Conservation (phyloP, 2,329 filamentous ascomycete species). For the Camillea tinctor region DNA sequence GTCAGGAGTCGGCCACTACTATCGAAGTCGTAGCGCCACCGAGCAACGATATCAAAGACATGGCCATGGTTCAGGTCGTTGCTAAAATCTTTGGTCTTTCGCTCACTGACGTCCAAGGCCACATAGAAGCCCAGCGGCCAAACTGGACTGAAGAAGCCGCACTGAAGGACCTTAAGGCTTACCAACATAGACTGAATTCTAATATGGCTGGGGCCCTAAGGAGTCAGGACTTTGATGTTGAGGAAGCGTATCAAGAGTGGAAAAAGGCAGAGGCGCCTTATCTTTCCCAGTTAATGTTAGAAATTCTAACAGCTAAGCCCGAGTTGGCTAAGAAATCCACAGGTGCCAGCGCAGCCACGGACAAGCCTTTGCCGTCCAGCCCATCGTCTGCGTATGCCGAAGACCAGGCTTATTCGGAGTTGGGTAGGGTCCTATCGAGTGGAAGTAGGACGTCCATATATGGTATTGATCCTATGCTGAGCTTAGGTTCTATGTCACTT, state of each 20-base stretch:
- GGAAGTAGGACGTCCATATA: conserved; percentile 41
- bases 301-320: conserved; percentile 82
- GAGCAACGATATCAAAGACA: conserved; percentile 93
- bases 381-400: conserved; percentile 47
- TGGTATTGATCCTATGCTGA: conserved; percentile 65
- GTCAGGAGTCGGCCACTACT: conserved; percentile 60
- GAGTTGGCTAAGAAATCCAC: conserved; percentile 78
- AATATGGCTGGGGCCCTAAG: conserved; percentile 75
- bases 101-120: conserved; percentile 76
- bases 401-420: conserved; percentile 52
- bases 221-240: conserved; percentile 83
- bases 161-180: conserved; percentile 86
- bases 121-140: conserved; percentile 78
- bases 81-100: conserved; percentile 81
- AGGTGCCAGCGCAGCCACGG: conserved; percentile 41
- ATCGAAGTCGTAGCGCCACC: conserved; percentile 81
- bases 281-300: conserved; percentile 89
- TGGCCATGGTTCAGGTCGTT: conserved; percentile 88
- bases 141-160: conserved; percentile 91
- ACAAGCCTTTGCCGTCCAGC: conserved; percentile 59
- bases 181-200: conserved; percentile 84
- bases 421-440: conserved; percentile 51
- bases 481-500: conserved; percentile 64
- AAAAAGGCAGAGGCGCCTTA: conserved; percentile 86
- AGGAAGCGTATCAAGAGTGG: conserved; percentile 87